Evolutionary conservation across 495 filamentous ascomycete species (phyloP), one percentile per base, ranked within the genome.

Genomic region (Penicillium canescens): DNA sequence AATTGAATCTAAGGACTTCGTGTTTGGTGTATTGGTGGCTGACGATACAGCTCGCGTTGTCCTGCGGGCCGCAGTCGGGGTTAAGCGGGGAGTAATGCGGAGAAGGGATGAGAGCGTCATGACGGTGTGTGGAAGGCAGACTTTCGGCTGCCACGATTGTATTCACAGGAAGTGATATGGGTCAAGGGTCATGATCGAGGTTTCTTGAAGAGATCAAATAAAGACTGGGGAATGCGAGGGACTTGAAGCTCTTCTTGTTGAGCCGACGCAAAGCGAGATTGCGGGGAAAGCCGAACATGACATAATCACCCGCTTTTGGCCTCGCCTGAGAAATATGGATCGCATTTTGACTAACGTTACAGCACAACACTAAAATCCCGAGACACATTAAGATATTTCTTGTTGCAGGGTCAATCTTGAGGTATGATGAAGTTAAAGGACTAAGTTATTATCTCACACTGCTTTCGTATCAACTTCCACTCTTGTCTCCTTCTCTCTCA

Each of bases 1-100:
- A 43, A 98, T 87, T 13, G 91, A 96, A 42, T 86, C 86, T 50
- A 98, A 78, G 10, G 91, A 82, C 3, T 62, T 67, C 20, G 54
- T 38, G 21, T 51, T 59, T 26, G 68, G 16, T 8, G 54, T 46
- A 37, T 44, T 60, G 2, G 72, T 56, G 20, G 67, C 51, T 12
- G 75, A 71, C 9, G 72, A 78, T 24, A 66, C 68, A 42, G 67
- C 55, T 62, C 74, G 63, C 43, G 56, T 65, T 38, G 62, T 64
- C 46, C 70, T 63, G 53, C 64, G 71, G 54, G 64, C 59, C 40
- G 63, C 65, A 38, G 65, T 62, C 56, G 68, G 71, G 44, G 63
- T 61, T 47, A 77, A 50, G 61, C 73, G 69, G 65, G 68, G 65
- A 45, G 67, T 61, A 59, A 71, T 76, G 73, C 74, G 73, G 73